phyloP scores from a whole-genome alignment of 768 basidiomycete genomes.

The Sutorius australiensis region DNA sequence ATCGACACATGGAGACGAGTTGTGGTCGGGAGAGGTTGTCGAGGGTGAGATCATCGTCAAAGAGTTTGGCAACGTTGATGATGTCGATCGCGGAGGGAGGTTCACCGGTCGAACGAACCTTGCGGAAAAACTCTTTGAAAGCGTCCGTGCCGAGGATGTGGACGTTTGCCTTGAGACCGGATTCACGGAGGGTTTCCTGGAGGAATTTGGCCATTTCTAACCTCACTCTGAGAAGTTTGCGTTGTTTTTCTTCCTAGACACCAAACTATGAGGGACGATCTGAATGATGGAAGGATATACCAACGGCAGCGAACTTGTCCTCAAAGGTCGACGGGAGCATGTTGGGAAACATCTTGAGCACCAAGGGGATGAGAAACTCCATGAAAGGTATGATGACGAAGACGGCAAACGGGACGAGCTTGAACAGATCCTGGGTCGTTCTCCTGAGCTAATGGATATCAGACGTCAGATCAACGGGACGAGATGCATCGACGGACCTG shows the following conservation, averaged over 20 bases:
- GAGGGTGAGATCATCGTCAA: conserved; percentile 95
- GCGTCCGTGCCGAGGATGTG: conserved; percentile 93
- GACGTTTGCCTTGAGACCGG: conserved; percentile 85
- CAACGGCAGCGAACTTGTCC: conserved; percentile 89
- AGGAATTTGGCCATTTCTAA: conserved; percentile 99
- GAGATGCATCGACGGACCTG: conserved; percentile 52
- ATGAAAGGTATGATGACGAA: conserved; percentile 97
- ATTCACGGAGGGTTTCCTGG: conserved; percentile 94
- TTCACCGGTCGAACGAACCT: conserved; percentile 95
- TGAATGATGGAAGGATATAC: conserved; percentile 17
- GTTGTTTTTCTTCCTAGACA: conserved; percentile 88
- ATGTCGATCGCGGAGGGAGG: conserved; percentile 84
- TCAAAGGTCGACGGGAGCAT: conserved; percentile 99
- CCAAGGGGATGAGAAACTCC: conserved; percentile 94
- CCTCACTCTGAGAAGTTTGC: conserved; percentile 90
- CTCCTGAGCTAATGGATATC: conserved; percentile 63
- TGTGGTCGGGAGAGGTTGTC: conserved; percentile 99
- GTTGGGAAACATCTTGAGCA: conserved; percentile 95
- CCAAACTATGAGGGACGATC: not conserved
- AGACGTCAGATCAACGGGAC: not conserved
- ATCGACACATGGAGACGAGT: conserved; percentile 93
- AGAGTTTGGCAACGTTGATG: conserved; percentile 92
- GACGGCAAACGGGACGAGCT: conserved; percentile 92
- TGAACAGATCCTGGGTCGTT: conserved; percentile 88
- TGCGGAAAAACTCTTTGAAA: conserved; percentile 99